Evolutionary conservation across 2,329 filamentous ascomycete species (phyloP).

Genomic region (Cryphonectria carpinicola): DNA sequence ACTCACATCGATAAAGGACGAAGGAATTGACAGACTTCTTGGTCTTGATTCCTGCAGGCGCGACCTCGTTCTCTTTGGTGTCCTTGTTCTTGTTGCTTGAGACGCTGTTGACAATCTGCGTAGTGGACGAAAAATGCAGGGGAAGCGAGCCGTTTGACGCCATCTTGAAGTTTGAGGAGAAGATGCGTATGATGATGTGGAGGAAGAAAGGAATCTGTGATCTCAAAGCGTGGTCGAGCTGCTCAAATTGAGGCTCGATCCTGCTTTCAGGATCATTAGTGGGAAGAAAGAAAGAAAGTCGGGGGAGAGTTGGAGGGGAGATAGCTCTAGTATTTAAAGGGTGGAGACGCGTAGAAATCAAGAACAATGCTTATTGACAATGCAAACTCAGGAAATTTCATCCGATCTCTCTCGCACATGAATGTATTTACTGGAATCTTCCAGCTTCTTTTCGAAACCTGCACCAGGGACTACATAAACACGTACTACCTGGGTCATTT

Average conservation of each 20-base stretch:
- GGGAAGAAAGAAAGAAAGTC: not conserved
- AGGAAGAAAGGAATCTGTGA: not conserved
- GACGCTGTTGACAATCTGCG: not conserved
- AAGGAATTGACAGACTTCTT: slow-evolving; percentile 24
- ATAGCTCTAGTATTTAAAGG: not conserved
- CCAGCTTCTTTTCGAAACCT: not conserved
- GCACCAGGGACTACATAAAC: not conserved
- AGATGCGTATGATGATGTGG: not conserved
- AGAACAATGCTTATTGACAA: not conserved
- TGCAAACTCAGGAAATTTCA: not conserved
- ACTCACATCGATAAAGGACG: slow-evolving; percentile 24
- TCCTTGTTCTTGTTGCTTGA: not conserved
- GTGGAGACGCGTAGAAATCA: not conserved
- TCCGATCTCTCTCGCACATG: not conserved
- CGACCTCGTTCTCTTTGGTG: not conserved
- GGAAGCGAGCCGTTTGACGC: not conserved
- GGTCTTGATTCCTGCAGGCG: not conserved
- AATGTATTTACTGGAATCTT: not conserved
- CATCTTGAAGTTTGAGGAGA: not conserved
- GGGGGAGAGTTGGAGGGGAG: not conserved
- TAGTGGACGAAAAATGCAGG: not conserved
- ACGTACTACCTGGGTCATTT: not conserved
- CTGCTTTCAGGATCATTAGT: not conserved
- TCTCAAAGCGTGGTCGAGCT: not conserved
- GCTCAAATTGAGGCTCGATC: not conserved